A percentile compares a stretch with the other conserved stretches of the same genome.
These are phyloP conservation scores for Chondrostereum purpureum DNA, from an alignment of 1,284 basidiomycete genomes.

Conservation along the genomic window DNA sequence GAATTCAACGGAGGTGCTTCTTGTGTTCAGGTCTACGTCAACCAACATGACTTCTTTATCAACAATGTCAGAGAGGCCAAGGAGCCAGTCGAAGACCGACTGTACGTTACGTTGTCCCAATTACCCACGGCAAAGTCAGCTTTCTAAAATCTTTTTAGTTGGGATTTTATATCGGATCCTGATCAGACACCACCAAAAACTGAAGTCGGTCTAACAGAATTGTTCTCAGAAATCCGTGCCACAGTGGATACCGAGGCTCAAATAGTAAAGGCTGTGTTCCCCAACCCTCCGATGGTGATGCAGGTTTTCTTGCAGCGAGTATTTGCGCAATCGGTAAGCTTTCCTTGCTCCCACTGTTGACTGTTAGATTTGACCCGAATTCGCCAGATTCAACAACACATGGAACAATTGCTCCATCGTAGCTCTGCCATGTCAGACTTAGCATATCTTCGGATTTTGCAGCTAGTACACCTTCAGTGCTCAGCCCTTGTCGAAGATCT, in stretches of 20 bases:
- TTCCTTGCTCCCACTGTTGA: constrained; percentile 10
- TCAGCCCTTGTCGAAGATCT: constrained; percentile 85
- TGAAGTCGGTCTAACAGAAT: constrained; percentile 74
- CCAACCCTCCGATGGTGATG: constrained; percentile 96
- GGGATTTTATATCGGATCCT: constrained; percentile 78
- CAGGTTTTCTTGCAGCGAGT: constrained; percentile 97
- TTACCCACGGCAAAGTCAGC: constrained; percentile 13
- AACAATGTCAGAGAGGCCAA: constrained; percentile 70
- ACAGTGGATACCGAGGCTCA: constrained; percentile 96
- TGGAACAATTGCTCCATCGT: constrained; percentile 78
- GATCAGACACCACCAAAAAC: constrained; percentile 71
- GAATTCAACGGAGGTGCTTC: constrained; percentile 98
- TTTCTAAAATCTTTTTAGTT: constrained; percentile 55
- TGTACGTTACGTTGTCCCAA: constrained; percentile 58
- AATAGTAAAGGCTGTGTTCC: constrained; percentile 98
- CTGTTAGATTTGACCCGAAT: too few species aligned
- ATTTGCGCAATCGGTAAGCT: constrained; percentile 90
- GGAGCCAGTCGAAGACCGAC: constrained; percentile 45
- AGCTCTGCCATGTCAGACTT: constrained; percentile 77
- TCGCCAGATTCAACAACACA: constrained; percentile 87
- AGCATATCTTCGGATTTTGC: constrained; percentile 86
- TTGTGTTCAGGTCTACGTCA: constrained; percentile 98
- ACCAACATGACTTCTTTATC: constrained; percentile 99
- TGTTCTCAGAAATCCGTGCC: constrained; percentile 84
- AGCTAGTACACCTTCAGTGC: constrained; percentile 81